These are phyloP conservation scores for Ustilago trichophora DNA, from an alignment of 1,284 basidiomycete species.

Conservation along the genomic window DNA sequence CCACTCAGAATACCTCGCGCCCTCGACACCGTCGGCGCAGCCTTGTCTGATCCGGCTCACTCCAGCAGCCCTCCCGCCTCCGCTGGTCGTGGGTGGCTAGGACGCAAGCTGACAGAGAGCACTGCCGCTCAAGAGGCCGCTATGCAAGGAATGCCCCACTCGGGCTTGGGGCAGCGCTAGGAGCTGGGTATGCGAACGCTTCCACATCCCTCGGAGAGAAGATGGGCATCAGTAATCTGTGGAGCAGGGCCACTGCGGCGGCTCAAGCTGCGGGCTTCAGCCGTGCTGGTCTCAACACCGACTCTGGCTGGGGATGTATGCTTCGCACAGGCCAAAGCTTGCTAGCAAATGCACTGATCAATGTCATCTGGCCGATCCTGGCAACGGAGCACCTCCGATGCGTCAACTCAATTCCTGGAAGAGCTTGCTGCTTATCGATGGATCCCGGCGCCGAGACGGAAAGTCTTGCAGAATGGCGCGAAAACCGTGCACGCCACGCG, in stretches of 20 bases:
- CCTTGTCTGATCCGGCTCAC: conserved; percentile 7
- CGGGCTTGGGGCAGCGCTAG: conserved; percentile 32
- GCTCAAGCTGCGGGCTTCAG: conserved; percentile 56
- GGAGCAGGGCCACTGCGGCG: conserved; percentile 57
- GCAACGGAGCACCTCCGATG: conserved; percentile 29
- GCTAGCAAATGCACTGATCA: conserved; percentile 85
- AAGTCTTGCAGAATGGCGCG: conserved; percentile 14
- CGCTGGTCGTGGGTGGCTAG: conserved; percentile 36
- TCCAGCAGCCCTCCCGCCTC: conserved; percentile 22
- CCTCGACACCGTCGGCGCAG: conserved; percentile 4
- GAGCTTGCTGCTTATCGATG: conserved; percentile 13
- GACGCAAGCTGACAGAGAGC: conserved; percentile 35
- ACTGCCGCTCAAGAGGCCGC: conserved; percentile 15
- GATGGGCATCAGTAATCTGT: conserved; percentile 59
- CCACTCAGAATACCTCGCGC: conserved; percentile 4
- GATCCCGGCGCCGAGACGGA: conserved; percentile 13
- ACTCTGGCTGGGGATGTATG: conserved; percentile 99
- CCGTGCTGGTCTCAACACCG: conserved; percentile 79
- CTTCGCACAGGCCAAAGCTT: conserved; percentile 90
- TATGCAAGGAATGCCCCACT: conserved; percentile 11
- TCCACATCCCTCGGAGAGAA: conserved; percentile 49
- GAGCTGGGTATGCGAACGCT: conserved; percentile 28
- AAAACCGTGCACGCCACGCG: conserved; percentile 51
- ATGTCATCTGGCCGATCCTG: conserved; percentile 74
- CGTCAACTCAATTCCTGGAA: conserved; percentile 21